phyloP scores from a whole-genome alignment of 2,329 filamentous ascomycete genomes.

The Xylariales sp. region DNA sequence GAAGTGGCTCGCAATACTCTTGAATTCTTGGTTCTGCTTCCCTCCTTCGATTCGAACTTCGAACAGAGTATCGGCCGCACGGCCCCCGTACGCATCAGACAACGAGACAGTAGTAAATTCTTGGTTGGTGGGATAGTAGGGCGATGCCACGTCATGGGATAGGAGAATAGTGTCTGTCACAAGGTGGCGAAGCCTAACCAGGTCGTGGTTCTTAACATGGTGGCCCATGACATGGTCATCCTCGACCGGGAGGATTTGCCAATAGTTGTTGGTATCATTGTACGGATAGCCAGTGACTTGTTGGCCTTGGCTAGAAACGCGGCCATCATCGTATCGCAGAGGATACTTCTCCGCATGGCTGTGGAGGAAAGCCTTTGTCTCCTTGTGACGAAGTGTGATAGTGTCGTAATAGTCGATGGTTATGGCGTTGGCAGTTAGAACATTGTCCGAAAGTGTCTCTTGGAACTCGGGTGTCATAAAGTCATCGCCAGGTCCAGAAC shows the following conservation, averaged over 20 bases:
- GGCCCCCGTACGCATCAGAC: slow-evolving; percentile 77
- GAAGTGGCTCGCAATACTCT: slow-evolving; percentile 91
- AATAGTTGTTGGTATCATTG: slow-evolving; percentile 99
- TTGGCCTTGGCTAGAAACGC: slow-evolving; percentile 96
- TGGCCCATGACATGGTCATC: slow-evolving; percentile 69
- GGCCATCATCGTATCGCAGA: slow-evolving; percentile 94
- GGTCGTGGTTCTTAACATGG: slow-evolving; percentile 82
- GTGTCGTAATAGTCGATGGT: slow-evolving; percentile 90
- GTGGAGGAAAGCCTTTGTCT: slow-evolving; percentile 96
- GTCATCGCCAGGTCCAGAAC: slow-evolving; percentile 94
- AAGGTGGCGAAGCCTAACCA: slow-evolving; percentile 87
- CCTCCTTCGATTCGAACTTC: slow-evolving; percentile 90
- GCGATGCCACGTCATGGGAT: slow-evolving; percentile 96
- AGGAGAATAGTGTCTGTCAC: slow-evolving; percentile 87
- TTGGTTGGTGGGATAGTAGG: slow-evolving; percentile 96
- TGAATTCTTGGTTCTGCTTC: slow-evolving; percentile 85
- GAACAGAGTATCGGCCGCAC: slow-evolving; percentile 90
- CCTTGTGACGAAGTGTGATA: slow-evolving; percentile 92
- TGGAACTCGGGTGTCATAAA: slow-evolving; percentile 99
- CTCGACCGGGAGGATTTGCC: slow-evolving; percentile 84
- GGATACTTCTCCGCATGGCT: slow-evolving; percentile 91
- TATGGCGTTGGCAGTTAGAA: slow-evolving; percentile 87
- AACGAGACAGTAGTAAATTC: slow-evolving; percentile 88
- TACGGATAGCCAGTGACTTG: slow-evolving; percentile 98
- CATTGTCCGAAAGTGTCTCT: slow-evolving; percentile 94